Percentiles rank a stretch among this genome's conserved stretches.
Conservation (phyloP, 1,284 basidiomycete genomes). For the Lignosus rhinocerotis region DNA sequence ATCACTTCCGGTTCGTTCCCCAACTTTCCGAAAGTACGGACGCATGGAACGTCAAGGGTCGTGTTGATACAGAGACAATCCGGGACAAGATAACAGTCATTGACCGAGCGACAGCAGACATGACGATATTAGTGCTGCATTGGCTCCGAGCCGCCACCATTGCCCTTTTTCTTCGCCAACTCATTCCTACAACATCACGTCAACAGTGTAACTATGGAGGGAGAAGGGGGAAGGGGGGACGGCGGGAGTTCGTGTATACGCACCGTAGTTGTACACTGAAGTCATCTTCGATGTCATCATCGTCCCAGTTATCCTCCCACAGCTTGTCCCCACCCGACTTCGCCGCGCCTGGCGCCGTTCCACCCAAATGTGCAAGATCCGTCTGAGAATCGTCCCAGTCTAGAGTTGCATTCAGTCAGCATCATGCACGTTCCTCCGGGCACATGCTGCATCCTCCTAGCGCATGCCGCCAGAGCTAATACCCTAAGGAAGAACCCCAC, state of each 20-base stretch:
- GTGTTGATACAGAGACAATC: slow-evolving; percentile 1
- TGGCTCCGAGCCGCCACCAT: slow-evolving; percentile 41
- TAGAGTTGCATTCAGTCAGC: slow-evolving; percentile 31
- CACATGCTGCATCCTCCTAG: no score
- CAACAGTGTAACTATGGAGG: not conserved
- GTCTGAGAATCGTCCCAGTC: slow-evolving; percentile 88
- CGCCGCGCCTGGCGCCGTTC: slow-evolving; percentile 68
- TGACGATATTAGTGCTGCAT: slow-evolving; percentile 55
- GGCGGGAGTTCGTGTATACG: slow-evolving; percentile 25
- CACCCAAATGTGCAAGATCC: slow-evolving; percentile 73
- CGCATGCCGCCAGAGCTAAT: not conserved
- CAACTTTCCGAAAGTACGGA: not conserved
- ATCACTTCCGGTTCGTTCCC: not conserved
- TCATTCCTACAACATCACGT: slow-evolving; percentile 50
- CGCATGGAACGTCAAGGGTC: not conserved
- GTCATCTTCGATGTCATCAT: slow-evolving; percentile 97
- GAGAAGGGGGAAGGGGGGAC: not conserved
- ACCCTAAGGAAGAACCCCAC: not conserved
- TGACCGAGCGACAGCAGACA: not conserved
- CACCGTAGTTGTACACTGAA: slow-evolving; percentile 96
- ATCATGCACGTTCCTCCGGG: not conserved
- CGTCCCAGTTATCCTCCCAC: slow-evolving; percentile 99
- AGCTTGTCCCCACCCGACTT: slow-evolving; percentile 81
- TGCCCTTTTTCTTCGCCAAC: slow-evolving; percentile 58
- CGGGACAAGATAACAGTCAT: not conserved